A percentile compares a stretch with the other conserved stretches of the same genome.
Evolutionary conservation across 495 filamentous ascomycete species (phyloP).

Genomic region (Trichoderma reesei): DNA sequence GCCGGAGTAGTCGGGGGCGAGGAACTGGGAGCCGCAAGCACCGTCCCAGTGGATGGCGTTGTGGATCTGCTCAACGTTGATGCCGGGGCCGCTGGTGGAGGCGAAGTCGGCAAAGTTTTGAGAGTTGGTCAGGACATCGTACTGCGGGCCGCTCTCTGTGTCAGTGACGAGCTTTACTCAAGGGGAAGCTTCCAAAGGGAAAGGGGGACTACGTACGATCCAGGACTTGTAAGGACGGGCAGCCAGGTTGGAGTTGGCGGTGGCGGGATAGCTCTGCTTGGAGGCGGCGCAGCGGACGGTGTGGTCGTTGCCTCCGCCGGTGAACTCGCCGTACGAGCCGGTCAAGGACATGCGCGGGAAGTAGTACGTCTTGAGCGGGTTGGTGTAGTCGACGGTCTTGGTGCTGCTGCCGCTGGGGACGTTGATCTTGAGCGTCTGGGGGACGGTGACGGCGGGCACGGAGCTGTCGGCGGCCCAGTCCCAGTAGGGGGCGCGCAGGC

Average conservation of each 20-base stretch:
- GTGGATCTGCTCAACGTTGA: conserved; percentile 9
- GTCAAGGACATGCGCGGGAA: not conserved
- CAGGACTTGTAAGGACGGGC: conserved; percentile 1
- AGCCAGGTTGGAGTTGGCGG: not conserved
- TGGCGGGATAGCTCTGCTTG: not conserved
- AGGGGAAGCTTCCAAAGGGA: not conserved
- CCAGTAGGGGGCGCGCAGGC: conserved; percentile 32
- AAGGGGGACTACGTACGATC: not conserved
- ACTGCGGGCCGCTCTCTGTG: not conserved
- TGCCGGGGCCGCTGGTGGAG: conserved; percentile 3
- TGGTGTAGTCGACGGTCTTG: not conserved
- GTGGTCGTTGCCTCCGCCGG: not conserved
- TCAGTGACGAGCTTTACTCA: not conserved
- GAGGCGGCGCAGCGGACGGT: not conserved
- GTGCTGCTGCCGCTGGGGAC: conserved; percentile 12
- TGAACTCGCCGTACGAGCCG: not conserved
- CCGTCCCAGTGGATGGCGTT: conserved; percentile 10
- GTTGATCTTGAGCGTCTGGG: conserved; percentile 20
- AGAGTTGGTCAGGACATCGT: conserved; percentile 3
- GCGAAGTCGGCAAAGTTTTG: not conserved
- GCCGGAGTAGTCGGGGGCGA: not conserved
- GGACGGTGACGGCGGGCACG: conserved; percentile 20
- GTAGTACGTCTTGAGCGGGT: not conserved
- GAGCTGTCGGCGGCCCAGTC: conserved; percentile 28
- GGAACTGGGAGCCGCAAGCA: conserved; percentile 7